These are phyloP conservation scores for Gleditsia sinensis DNA, from an alignment of 306 rosid species.

Conservation along the genomic window DNA sequence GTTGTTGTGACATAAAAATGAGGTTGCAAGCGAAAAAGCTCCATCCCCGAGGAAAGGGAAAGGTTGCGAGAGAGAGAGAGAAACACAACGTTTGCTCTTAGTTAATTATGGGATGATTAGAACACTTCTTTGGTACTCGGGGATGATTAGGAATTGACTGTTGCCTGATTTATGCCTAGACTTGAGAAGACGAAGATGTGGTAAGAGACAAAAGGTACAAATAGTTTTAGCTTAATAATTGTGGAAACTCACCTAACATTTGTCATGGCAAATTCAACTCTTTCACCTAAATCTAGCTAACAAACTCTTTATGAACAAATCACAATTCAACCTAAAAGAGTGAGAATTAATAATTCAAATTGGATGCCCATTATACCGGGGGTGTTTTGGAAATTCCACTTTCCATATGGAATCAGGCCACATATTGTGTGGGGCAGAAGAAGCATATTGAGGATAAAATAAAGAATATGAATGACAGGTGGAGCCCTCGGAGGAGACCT, in stretches of 20 bases:
- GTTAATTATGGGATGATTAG: constrained; percentile 18
- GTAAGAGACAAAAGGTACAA: constrained; percentile 15
- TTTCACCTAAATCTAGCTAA: constrained; percentile 32
- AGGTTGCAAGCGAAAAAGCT: constrained; percentile 44
- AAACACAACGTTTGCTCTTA: background rate
- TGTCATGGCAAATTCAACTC: constrained; percentile 30
- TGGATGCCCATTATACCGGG: background rate
- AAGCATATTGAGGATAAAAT: constrained; percentile 17
- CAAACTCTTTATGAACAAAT: constrained; percentile 26
- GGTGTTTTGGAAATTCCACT: constrained; percentile 17
- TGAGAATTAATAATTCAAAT: background rate
- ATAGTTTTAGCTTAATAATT: constrained; percentile 17
- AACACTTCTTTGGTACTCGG: background rate
- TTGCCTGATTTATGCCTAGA: constrained; percentile 17
- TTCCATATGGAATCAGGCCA: constrained; percentile 1
- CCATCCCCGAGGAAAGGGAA: constrained; percentile 36
- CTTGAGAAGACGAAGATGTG: constrained; percentile 7
- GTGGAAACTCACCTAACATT: constrained; percentile 44
- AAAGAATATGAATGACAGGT: constrained; percentile 16
- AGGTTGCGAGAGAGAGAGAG: background rate
- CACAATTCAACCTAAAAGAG: constrained; percentile 18
- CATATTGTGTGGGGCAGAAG: constrained; percentile 25
- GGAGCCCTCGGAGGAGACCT: constrained; percentile 25
- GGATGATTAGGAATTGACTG: constrained; percentile 23
- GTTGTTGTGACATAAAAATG: constrained; percentile 44